Evolutionary conservation across 1,284 basidiomycete genomes (phyloP).

Genomic region (Trichosporon asahii): DNA sequence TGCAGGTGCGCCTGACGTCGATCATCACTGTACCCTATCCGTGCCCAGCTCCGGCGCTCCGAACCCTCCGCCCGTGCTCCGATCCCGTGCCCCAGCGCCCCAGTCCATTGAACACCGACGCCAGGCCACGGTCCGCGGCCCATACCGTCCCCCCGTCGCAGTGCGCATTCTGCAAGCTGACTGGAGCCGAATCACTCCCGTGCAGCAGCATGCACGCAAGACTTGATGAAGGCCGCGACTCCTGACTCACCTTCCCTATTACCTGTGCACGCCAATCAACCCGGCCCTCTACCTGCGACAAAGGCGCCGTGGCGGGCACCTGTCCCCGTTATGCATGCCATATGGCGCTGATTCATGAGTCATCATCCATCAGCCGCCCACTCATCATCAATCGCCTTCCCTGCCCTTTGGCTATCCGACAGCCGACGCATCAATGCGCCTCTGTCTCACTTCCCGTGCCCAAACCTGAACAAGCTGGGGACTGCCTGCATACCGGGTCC

Average conservation of each 20-base stretch:
- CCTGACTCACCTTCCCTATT: neutral
- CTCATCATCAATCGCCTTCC: neutral
- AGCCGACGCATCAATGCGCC: neutral
- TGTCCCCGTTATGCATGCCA: neutral
- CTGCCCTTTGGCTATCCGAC: neutral
- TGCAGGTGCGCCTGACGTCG: neutral
- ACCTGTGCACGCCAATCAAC: neutral
- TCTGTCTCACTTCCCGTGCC: neutral
- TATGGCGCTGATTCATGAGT: neutral
- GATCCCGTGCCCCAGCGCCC: no score
- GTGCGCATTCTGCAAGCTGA: no score
- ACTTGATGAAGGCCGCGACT: neutral
- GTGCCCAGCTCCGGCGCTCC: neutral
- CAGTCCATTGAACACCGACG: neutral
- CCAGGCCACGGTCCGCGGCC: neutral
- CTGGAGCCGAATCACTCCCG: neutral
- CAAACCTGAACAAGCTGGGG: neutral
- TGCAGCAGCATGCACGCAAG: neutral
- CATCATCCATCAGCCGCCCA: neutral
- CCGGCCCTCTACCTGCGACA: neutral
- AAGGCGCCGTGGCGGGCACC: neutral
- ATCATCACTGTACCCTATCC: neutral
- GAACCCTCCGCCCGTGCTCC: neutral
- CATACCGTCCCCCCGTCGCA: no score
- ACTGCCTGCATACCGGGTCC: neutral